Conservation (phyloP, 2,329 filamentous ascomycete genomes). For the Pseudopyrenochaeta lycopersici region DNA sequence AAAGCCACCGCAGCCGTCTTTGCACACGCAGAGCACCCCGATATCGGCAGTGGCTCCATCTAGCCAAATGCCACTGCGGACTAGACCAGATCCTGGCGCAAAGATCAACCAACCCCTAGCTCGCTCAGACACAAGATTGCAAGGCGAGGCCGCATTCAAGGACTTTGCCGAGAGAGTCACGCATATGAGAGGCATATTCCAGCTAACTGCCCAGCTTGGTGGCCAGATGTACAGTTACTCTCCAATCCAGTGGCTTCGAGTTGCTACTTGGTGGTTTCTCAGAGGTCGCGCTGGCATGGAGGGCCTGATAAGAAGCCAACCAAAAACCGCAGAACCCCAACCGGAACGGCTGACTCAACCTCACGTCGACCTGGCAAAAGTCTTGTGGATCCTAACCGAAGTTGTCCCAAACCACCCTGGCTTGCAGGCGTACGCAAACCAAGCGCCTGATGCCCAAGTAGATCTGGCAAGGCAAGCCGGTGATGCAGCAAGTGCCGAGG, state of each 20-base stretch:
- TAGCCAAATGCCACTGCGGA: constrained; percentile 22
- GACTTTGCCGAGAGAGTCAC: constrained; percentile 76
- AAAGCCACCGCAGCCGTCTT: constrained; percentile 15
- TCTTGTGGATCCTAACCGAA: constrained; percentile 76
- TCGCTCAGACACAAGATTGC: constrained; percentile 43
- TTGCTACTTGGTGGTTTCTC: constrained; percentile 89
- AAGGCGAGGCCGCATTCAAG: constrained; percentile 62
- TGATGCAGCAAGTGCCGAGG: constrained; percentile 55
- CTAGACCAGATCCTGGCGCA: constrained; percentile 24
- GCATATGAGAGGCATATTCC: constrained; percentile 79
- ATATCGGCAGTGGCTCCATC: constrained; percentile 10
- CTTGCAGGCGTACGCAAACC: constrained; percentile 36
- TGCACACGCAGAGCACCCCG: constrained; percentile 15
- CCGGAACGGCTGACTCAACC: constrained; percentile 71
- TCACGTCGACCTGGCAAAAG: constrained; percentile 85
- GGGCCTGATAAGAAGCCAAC: constrained; percentile 71
- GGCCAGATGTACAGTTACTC: constrained; percentile 71
- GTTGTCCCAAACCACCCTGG: constrained; percentile 49
- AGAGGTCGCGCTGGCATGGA: constrained; percentile 82
- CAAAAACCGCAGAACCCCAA: constrained; percentile 61
- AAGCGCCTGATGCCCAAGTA: constrained; percentile 38
- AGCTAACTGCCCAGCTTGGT: constrained; percentile 77
- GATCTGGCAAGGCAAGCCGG: constrained; percentile 54
- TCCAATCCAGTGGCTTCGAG: constrained; percentile 74
- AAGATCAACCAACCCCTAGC: constrained; percentile 22